Evolutionary conservation across 2,329 filamentous ascomycete genomes (phyloP).

Genomic region (Stachybotrys echinatus): DNA sequence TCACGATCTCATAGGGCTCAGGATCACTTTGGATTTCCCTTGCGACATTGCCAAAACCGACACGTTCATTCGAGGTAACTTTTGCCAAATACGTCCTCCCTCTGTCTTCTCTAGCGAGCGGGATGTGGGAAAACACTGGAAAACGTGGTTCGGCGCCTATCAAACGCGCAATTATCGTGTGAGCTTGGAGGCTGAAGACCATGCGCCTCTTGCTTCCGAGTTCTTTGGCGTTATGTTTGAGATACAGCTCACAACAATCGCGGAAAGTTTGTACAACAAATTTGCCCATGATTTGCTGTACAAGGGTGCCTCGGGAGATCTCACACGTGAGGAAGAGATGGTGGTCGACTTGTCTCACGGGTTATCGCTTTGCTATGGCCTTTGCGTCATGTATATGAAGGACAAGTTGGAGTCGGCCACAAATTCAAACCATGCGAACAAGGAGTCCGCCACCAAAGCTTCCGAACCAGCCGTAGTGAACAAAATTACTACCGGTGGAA

Average conservation of each 20-base stretch:
- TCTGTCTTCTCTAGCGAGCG: slow-evolving; percentile 4
- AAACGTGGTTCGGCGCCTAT: slow-evolving; percentile 8
- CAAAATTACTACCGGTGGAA: neutral
- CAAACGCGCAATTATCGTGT: slow-evolving; percentile 6
- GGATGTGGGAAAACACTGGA: slow-evolving; percentile 5
- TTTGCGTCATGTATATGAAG: slow-evolving; percentile 5
- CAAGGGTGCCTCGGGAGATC: slow-evolving; percentile 1
- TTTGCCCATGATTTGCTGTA: slow-evolving; percentile 7
- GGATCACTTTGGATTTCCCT: slow-evolving; percentile 6
- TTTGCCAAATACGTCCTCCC: slow-evolving; percentile 1
- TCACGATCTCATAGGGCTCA: slow-evolving; percentile 9
- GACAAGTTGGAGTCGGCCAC: neutral
- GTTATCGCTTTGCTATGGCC: slow-evolving; percentile 2
- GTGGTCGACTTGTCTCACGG: slow-evolving; percentile 8
- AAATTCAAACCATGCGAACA: neutral
- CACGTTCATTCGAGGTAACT: slow-evolving; percentile 4
- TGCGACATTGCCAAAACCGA: slow-evolving; percentile 2
- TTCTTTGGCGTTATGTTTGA: slow-evolving; percentile 7
- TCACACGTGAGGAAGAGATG: slow-evolving; percentile 7
- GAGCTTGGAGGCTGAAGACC: neutral
- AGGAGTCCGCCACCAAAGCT: neutral
- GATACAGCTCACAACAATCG: slow-evolving; percentile 8
- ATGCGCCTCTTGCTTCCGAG: neutral
- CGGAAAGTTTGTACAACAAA: slow-evolving; percentile 8
- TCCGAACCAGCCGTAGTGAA: neutral